Evolutionary conservation across 306 rosid species (phyloP), one percentile per base, ranked within the genome.

Genomic region (cucumber (Cucumis sativus)): DNA sequence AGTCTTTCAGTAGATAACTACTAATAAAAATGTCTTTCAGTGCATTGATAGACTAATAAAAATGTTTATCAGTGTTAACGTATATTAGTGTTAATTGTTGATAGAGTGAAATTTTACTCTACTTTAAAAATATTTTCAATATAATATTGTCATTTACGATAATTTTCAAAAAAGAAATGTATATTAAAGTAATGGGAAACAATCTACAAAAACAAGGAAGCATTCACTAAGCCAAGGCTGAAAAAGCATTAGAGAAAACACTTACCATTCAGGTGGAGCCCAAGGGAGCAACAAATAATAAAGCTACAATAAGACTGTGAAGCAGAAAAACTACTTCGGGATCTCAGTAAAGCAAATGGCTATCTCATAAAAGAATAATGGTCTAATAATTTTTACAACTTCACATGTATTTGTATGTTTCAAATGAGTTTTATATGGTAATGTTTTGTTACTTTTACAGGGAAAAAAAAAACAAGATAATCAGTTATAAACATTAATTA

Each of bases 191-290:
- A 23, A 80, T 75, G 59, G 83, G 79, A 52, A 80, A 80, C 43
- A 76, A 23, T 35, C 45, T 75, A 75, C 79, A 80, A 56, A 65
- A 80, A 80, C 51, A 80, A 80, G 45, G 83, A 80, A 80, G n/a
- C 61, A 65, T 80, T 55, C 83, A 65, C 55, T 75, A 80, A 70
- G 18, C 14, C 43, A 55, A 40, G 62, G 67, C 75, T 51, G 80
- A 75, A 80, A 51, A 43, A 25, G 55, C 63, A 49, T 6, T 67
- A 63, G 79, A 74, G 11, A 52, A 12, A 21, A 25, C n/a, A 41
- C 75, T 80, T 63, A 15, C 35, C 20, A n/a, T 23, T 74, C 79
- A 80, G 20, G 16, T 47, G 2, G 45, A 74, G 75, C 69, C 83
- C 69, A 75, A 55, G 71, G 75, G 58, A 74, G 82, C 58, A 2